Evolutionary conservation across 1,139 yeast genomes (phyloP).

Genomic region (Nadsonia starkeyi-henricii): DNA sequence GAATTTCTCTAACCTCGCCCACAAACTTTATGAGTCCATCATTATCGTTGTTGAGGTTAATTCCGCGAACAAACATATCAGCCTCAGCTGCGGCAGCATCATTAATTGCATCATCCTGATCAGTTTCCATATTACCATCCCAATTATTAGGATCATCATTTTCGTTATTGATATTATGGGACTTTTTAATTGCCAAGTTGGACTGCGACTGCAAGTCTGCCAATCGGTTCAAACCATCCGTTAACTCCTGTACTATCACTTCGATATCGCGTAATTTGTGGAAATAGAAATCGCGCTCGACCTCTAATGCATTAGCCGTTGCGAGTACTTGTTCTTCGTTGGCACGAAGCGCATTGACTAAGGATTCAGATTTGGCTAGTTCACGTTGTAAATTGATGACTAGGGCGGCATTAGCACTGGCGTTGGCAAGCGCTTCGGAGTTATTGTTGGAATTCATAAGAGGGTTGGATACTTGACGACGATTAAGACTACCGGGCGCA

Average conservation of each 20-base stretch:
- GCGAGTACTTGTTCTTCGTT: slow-evolving; percentile 40
- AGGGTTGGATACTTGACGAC: slow-evolving; percentile 6
- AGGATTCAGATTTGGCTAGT: not conserved
- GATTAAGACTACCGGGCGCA: slow-evolving; percentile 4
- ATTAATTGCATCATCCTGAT: slow-evolving; percentile 9
- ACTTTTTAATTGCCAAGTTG: too few species aligned
- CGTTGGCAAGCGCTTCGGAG: not conserved
- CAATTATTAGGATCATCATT: slow-evolving; percentile 7
- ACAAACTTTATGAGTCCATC: slow-evolving; percentile 12
- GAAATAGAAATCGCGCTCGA: slow-evolving; percentile 80
- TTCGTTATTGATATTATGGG: too few species aligned
- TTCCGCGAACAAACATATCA: not conserved
- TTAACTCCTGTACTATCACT: slow-evolving; percentile 54
- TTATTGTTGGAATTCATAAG: too few species aligned
- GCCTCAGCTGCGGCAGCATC: slow-evolving; percentile 14
- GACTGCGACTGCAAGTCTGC: slow-evolving; percentile 13
- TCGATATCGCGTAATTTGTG: slow-evolving; percentile 83
- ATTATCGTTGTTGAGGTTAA: slow-evolving; percentile 13
- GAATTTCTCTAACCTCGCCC: slow-evolving; percentile 50
- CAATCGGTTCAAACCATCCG: slow-evolving; percentile 33
- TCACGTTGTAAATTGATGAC: slow-evolving; percentile 11
- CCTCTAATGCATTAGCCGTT: slow-evolving; percentile 25
- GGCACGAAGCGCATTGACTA: slow-evolving; percentile 26
- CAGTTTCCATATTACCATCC: slow-evolving; percentile 9
- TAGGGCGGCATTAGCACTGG: slow-evolving; percentile 6